phyloP scores from a whole-genome alignment of 192 early-diverging fungal species.

The Podila epicladia region DNA sequence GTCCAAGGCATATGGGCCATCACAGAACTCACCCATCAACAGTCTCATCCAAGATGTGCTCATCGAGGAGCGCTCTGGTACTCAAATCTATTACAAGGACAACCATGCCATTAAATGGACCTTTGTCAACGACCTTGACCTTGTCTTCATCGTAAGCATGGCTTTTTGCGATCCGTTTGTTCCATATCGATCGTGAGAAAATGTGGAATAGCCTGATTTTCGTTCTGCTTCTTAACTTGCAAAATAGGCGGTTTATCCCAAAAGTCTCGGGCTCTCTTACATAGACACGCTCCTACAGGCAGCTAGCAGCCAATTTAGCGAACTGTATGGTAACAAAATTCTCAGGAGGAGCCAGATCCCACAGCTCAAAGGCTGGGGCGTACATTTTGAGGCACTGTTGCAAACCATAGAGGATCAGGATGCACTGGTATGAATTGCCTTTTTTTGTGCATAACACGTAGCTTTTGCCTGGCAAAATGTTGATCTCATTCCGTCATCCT shows the following conservation, averaged over 20 bases:
- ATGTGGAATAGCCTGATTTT: neutral
- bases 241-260: constrained; percentile 83
- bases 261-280: constrained; percentile 86
- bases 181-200: too few relatives aligned
- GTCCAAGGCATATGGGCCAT: constrained; percentile 73
- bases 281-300: constrained; percentile 83
- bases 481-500: neutral
- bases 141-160: constrained; percentile 76
- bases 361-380: constrained; percentile 64
- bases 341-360: constrained; percentile 33
- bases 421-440: constrained; percentile 43
- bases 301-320: constrained; percentile 73
- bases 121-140: constrained; percentile 82
- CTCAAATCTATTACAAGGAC: constrained; percentile 71
- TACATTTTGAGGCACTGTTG: constrained; percentile 75
- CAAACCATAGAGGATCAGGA: constrained; percentile 76
- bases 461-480: neutral
- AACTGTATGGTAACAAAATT: constrained; percentile 61
- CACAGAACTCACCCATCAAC: constrained; percentile 72
- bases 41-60: constrained; percentile 80
- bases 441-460: neutral
- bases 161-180: neutral
- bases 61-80: constrained; percentile 75
- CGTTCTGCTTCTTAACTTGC: neutral
- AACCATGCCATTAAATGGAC: constrained; percentile 81